Base-by-base conservation (phyloP, 495 filamentous ascomycete genomes). In the Neurospora terricola region DNA sequence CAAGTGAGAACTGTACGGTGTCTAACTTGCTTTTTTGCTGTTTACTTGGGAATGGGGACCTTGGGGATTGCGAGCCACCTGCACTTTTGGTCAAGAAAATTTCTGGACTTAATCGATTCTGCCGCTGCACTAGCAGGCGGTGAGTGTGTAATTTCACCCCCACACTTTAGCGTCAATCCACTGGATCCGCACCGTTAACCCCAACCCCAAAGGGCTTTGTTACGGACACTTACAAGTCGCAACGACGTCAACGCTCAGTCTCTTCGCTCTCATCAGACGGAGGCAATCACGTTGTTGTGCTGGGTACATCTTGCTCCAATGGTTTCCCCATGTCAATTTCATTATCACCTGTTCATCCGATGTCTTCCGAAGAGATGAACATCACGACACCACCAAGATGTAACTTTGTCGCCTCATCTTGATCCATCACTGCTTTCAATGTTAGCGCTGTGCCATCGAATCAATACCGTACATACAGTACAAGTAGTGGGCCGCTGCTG, bases 41-140 rank as follows among this genome's bases (percentile, higher is more conserved):
- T 40, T 10, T 71, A 42, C 43, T 37, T 37, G 30, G 37, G 9
- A 69, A 66, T 9, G 12, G 68, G 72, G 66, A 18, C 27, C 73
- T 73, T 42, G 36, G 37, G 16, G 38, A 62, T 12, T 54, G 30
- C 12, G 11, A 34, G 34, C 71, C 45, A 34, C 38, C 69, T 48
- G 36, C 71, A 69, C 43, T 69, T 62, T 30, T 62, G 54, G 54
- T 30, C 74, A 70, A 75, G 76, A 76, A 77, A 75, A 71, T 77
- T 77, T 77, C 75, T 72, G 72, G 74, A 27, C 54, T 62, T 27
- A 7, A 6, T 27, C 2, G 54, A 76, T 75, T 77, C 72, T 75
- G 76, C 74, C 76, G 27, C 21, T 43, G 39, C 30, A 39, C n/a
- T 42, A 7, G 43, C 5, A 38, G 70, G 76, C 74, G 76, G 76